Base-by-base conservation (phyloP, 768 basidiomycete genomes). In the Russula lepida region DNA sequence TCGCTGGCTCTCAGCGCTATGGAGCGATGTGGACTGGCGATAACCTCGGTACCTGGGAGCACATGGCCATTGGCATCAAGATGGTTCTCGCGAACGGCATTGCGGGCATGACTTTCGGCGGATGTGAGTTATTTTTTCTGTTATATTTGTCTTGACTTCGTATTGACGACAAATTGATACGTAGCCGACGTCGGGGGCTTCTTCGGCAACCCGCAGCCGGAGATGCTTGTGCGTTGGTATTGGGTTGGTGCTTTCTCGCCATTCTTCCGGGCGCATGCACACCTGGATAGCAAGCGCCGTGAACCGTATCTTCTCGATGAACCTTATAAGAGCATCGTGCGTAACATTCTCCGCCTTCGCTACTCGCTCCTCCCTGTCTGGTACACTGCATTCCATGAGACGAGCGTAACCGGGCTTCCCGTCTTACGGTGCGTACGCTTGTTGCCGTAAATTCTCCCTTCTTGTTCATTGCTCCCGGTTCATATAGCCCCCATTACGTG, bases 11-110 rank as follows among this genome's bases (percentile, higher is more conserved):
- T 28, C 97, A 98, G 71, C 85, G 94, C 23, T 92, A 89, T 67
- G 92, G 95, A 39, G 95, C 97, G 5, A 93, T 97, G 81, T 99
- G 97, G 97, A 98, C 95, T 8, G 97, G 97, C 19, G 97, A 99
- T 74, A 98, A 98, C 72, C 77, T 95, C 28, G 92, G 95, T 19
- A 93, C 91, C 1, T 99, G 97, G 97, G 93, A 94, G 60, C 97
- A 99, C 69, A 94, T 99, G 84, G 83, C 84, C 11, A 90, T 91
- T 19, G 92, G 93, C 15, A 79, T 95, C 62, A 89, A 95, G 72
- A 98, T 99, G 89, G 85, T 95, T 2, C 77, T 99, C 35, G 80
- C 91, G 12, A 88, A 91, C 68, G 85, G 86, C 44, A 84, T 99
- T 48, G 92, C 83, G 8, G 95, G 97, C 23, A 89, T 98, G 84